phyloP scores from a whole-genome alignment of 2,329 filamentous ascomycete genomes.

The Exophiala aquamarina region DNA sequence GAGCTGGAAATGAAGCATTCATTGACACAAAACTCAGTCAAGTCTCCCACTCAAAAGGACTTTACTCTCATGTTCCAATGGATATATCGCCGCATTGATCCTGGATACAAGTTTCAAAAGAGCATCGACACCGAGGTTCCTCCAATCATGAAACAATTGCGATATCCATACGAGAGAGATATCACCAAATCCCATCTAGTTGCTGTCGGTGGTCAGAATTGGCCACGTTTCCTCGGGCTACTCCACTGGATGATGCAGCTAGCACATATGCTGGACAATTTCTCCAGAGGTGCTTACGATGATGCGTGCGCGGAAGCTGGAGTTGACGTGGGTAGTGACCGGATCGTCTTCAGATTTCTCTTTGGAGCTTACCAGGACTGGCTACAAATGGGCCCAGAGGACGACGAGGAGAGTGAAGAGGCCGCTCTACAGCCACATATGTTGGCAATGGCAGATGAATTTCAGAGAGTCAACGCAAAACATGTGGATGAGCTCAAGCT shows the following conservation, averaged over 20 bases:
- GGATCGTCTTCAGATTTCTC: slow-evolving; percentile 92
- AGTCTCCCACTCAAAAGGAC: slow-evolving; percentile 95
- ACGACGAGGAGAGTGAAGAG: slow-evolving; percentile 79
- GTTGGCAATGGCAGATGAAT: slow-evolving; percentile 81
- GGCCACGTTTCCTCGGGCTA: slow-evolving; percentile 89
- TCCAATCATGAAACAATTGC: slow-evolving; percentile 84
- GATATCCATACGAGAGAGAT: slow-evolving; percentile 91
- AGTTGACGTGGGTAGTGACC: slow-evolving; percentile 82
- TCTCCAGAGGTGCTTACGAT: slow-evolving; percentile 75
- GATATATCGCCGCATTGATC: slow-evolving; percentile 94
- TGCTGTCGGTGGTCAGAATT: slow-evolving; percentile 94
- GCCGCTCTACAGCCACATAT: slow-evolving; percentile 79
- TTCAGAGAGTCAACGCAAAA: slow-evolving; percentile 79
- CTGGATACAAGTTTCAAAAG: slow-evolving; percentile 88
- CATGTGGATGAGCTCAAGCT: slow-evolving; percentile 81
- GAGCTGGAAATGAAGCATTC: slow-evolving; percentile 97
- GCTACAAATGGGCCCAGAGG: slow-evolving; percentile 88
- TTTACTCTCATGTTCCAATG: slow-evolving; percentile 98
- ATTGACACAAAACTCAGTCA: slow-evolving; percentile 85
- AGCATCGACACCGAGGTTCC: slow-evolving; percentile 94
- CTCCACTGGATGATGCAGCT: slow-evolving; percentile 99
- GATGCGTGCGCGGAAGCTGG: slow-evolving; percentile 86
- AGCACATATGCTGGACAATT: slow-evolving; percentile 88
- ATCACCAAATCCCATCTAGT: slow-evolving; percentile 96
- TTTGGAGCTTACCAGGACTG: slow-evolving; percentile 89